A percentile compares a stretch with the other conserved stretches of the same genome.
These are phyloP conservation scores for Leishmania martiniquensis DNA, from an alignment of 208 protist genomes.

Conservation along the genomic window DNA sequence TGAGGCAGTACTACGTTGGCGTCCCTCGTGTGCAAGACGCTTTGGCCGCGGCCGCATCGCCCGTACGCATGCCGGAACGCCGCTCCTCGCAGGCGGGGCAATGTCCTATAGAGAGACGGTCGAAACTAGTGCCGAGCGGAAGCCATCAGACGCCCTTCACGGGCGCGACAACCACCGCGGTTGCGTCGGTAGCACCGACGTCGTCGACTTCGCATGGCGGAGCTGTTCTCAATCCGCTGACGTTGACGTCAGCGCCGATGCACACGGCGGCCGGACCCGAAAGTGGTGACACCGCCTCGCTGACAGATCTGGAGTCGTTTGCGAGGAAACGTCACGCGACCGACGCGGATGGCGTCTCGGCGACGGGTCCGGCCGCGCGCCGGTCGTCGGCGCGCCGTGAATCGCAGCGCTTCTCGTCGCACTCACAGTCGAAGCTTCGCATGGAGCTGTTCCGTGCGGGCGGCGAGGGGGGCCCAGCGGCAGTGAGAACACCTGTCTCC, in stretches of 20 bases:
- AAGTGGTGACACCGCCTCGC: neutral
- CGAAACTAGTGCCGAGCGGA: neutral
- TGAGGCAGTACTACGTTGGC: constrained; percentile 9
- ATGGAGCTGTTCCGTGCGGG: constrained; percentile 1
- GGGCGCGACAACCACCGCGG: neutral
- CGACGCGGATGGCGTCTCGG: neutral
- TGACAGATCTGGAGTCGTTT: neutral
- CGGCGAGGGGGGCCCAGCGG: neutral
- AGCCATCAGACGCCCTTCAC: neutral
- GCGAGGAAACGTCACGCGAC: neutral
- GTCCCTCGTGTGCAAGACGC: neutral
- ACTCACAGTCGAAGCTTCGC: neutral
- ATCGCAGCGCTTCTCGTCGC: neutral
- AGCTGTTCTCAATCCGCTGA: neutral
- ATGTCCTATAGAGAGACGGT: neutral
- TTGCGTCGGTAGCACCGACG: neutral
- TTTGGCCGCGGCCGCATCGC: neutral
- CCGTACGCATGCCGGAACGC: neutral
- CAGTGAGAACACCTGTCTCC: too few species aligned
- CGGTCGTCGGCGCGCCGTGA: neutral
- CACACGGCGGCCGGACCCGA: neutral
- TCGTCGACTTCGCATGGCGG: neutral
- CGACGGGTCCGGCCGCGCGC: neutral
- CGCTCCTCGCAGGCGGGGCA: neutral
- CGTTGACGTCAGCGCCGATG: neutral